Evolutionary conservation across 768 basidiomycete genomes (phyloP).

Genomic region (Hemileccinum rubropunctum): DNA sequence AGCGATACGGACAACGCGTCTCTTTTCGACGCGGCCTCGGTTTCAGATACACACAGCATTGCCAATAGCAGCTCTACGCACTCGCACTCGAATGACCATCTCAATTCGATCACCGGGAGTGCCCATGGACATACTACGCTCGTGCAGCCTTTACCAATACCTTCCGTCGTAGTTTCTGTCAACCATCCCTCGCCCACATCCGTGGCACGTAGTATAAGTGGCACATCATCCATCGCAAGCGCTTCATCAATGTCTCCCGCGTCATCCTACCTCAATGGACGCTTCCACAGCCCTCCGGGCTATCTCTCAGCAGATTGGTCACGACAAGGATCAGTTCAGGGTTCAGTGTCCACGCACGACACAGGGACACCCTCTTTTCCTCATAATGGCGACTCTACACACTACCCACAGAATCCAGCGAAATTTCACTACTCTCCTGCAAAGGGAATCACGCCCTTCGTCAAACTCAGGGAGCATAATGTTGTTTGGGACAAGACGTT

Average conservation of each 20-base stretch:
- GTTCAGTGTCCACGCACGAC: neutral
- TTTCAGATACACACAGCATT: slow-evolving; percentile 27
- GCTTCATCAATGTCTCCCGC: slow-evolving; percentile 19
- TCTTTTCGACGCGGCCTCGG: slow-evolving; percentile 22
- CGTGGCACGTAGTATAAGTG: slow-evolving; percentile 18
- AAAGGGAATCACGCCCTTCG: slow-evolving; percentile 60
- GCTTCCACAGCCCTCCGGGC: slow-evolving; percentile 6
- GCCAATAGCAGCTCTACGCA: slow-evolving; percentile 26
- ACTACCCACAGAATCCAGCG: neutral
- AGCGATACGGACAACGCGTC: slow-evolving; percentile 27
- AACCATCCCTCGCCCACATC: slow-evolving; percentile 13
- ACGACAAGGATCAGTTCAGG: slow-evolving; percentile 8
- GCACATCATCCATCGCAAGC: slow-evolving; percentile 21
- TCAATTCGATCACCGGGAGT: neutral
- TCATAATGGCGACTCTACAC: neutral
- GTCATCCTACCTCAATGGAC: slow-evolving; percentile 3
- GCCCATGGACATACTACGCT: neutral
- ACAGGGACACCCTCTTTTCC: neutral
- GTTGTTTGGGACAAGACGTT: slow-evolving; percentile 61
- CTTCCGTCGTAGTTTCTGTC: slow-evolving; percentile 28
- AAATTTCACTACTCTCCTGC: slow-evolving; percentile 34
- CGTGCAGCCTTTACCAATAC: slow-evolving; percentile 14
- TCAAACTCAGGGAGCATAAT: slow-evolving; percentile 60
- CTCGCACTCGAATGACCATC: slow-evolving; percentile 21
- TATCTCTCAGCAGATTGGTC: slow-evolving; percentile 31